phyloP scores from a whole-genome alignment of 306 rosid genomes.

The Sicyos edulis region DNA sequence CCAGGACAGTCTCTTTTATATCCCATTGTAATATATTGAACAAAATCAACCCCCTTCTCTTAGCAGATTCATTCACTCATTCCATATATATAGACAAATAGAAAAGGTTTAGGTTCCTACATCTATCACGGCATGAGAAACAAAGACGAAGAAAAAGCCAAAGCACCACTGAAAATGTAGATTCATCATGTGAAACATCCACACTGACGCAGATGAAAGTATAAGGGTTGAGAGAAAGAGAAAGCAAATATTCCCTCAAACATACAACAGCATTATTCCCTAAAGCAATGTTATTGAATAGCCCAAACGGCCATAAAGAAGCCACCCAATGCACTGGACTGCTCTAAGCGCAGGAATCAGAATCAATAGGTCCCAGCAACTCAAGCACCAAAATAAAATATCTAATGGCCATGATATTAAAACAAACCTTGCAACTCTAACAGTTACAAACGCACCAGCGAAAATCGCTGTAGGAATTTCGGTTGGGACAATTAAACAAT shows the following conservation, averaged over 20 bases:
- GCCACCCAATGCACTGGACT: slow-evolving; percentile 37
- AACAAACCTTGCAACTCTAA: slow-evolving; percentile 15
- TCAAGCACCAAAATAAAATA: slow-evolving; percentile 39
- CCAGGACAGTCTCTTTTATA: slow-evolving; percentile 22
- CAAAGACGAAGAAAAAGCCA: slow-evolving; percentile 30
- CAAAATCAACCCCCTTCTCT: slow-evolving; percentile 34
- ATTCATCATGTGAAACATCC: slow-evolving; percentile 68
- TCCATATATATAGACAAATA: slow-evolving; percentile 38
- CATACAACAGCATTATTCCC: slow-evolving; percentile 40
- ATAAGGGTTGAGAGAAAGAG: slow-evolving; percentile 35
- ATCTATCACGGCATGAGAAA: slow-evolving; percentile 36
- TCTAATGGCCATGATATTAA: slow-evolving; percentile 9
- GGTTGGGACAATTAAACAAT: slow-evolving; percentile 35
- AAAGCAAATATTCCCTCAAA: slow-evolving; percentile 17
- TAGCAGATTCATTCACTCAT: slow-evolving; percentile 51
- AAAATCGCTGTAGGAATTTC: slow-evolving; percentile 32
- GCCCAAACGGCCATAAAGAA: slow-evolving; percentile 51
- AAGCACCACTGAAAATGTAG: slow-evolving; percentile 49
- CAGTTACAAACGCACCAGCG: slow-evolving; percentile 30
- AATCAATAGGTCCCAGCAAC: slow-evolving; percentile 66
- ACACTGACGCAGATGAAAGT: slow-evolving; percentile 38
- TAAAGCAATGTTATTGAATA: slow-evolving; percentile 31
- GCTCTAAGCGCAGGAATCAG: slow-evolving; percentile 61
- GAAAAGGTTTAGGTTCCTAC: slow-evolving; percentile 28
- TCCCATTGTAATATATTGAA: slow-evolving; percentile 27